These are phyloP conservation scores for Aspergillus floridensis DNA, from an alignment of 2,329 filamentous ascomycete species.

Conservation along the genomic window DNA sequence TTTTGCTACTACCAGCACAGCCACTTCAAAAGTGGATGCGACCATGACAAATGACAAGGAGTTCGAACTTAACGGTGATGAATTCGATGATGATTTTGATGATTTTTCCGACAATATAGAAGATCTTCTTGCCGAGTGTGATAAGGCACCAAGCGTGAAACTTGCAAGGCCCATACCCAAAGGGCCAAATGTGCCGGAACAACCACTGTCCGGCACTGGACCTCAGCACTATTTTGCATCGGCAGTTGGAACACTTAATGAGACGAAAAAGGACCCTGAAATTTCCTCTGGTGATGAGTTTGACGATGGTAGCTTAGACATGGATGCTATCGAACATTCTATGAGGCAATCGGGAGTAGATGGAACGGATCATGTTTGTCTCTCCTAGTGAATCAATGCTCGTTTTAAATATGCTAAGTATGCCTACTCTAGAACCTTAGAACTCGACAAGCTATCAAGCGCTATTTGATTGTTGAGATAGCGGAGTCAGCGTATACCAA, in stretches of 20 bases:
- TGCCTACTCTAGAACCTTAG: slow-evolving; percentile 64
- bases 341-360: slow-evolving; percentile 61
- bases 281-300: slow-evolving; percentile 67
- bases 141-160: slow-evolving; percentile 36
- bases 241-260: slow-evolving; percentile 5
- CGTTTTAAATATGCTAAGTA: slow-evolving; percentile 58
- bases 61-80: slow-evolving; percentile 45
- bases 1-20: not conserved
- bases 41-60: slow-evolving; percentile 2
- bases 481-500: slow-evolving; percentile 67
- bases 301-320: slow-evolving; percentile 65
- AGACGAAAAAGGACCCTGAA: slow-evolving; percentile 25
- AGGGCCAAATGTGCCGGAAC: slow-evolving; percentile 19
- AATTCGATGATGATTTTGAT: slow-evolving; percentile 68
- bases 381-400: slow-evolving; percentile 35
- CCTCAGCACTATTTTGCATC: not conserved
- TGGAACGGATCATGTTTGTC: slow-evolving; percentile 66
- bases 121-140: slow-evolving; percentile 56
- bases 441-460: slow-evolving; percentile 70
- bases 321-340: slow-evolving; percentile 60
- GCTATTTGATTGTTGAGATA: slow-evolving; percentile 77
- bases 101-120: slow-evolving; percentile 59
- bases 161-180: slow-evolving; percentile 10
- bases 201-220: slow-evolving; percentile 4
- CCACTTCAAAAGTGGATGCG: not conserved